Conservation (phyloP, 1,284 basidiomycete species). For the Apiotrichum gracile region DNA sequence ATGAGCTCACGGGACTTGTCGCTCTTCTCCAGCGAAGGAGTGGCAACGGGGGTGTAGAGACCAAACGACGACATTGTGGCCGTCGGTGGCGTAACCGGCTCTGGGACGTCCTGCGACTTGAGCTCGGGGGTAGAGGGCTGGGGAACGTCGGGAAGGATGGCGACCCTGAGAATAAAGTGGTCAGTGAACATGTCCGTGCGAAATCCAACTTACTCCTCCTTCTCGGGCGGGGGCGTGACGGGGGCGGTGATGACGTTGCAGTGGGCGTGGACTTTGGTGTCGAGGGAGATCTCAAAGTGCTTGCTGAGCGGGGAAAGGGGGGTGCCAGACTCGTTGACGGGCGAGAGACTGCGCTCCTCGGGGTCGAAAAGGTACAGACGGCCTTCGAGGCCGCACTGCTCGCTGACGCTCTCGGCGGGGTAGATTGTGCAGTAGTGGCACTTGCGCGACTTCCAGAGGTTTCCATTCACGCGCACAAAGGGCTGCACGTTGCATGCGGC, state of each 20-base stretch:
- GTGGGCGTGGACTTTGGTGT: neutral
- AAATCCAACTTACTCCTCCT: neutral
- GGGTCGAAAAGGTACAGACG: neutral
- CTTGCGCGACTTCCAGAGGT: constrained; percentile 4
- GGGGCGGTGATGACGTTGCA: neutral
- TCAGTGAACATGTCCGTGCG: too few relatives aligned
- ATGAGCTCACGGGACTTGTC: neutral
- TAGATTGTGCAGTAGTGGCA: constrained; percentile 9
- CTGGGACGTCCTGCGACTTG: neutral
- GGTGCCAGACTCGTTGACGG: neutral
- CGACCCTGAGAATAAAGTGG: neutral
- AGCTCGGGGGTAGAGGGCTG: neutral
- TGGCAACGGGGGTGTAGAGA: neutral
- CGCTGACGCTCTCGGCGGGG: constrained; percentile 4
- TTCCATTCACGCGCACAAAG: neutral
- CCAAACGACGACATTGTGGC: neutral
- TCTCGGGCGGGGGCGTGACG: neutral
- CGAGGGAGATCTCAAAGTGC: neutral
- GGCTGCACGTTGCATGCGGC: constrained; percentile 11
- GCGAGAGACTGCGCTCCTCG: neutral
- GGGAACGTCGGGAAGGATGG: neutral
- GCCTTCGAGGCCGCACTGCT: constrained; percentile 8
- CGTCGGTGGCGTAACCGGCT: neutral
- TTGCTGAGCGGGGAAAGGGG: neutral
- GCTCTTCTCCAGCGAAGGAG: neutral